Conservation (phyloP, 108 stramenopile species). For the Ochromonas danica region DNA sequence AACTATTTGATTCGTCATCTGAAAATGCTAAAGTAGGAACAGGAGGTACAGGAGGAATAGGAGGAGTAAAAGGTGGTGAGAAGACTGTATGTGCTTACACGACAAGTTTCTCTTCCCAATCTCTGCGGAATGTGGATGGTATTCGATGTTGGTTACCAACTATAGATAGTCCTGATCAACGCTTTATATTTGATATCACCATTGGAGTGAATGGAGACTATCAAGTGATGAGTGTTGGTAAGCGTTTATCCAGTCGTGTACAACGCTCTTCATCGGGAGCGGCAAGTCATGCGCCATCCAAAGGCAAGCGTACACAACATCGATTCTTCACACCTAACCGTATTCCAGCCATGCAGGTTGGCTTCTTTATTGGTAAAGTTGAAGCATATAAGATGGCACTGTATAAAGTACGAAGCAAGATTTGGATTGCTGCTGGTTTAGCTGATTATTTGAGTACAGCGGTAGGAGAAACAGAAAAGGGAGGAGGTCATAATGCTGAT, state of each 20-base stretch:
- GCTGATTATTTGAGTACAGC: not conserved
- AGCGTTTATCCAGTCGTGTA: not conserved
- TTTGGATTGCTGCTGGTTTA: constrained; percentile 11
- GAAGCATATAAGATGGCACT: constrained; percentile 25
- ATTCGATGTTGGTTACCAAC: constrained; percentile 20
- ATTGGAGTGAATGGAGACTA: not conserved
- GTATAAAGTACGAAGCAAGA: not conserved
- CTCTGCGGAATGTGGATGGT: constrained; percentile 20
- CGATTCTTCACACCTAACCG: constrained; percentile 22
- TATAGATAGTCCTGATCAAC: constrained; percentile 21
- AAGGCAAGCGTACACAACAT: too few relatives aligned
- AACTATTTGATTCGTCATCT: too few relatives aligned
- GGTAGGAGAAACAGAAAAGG: not conserved
- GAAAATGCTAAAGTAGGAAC: too few relatives aligned
- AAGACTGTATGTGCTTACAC: not conserved
- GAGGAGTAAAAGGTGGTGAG: too few relatives aligned
- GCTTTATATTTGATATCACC: constrained; percentile 25
- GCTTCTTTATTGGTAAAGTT: constrained; percentile 27
- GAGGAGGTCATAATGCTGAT: not conserved
- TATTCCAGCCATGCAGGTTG: constrained; percentile 4
- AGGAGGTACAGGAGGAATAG: too few relatives aligned
- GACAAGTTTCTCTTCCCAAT: not conserved
- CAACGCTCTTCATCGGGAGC: not conserved
- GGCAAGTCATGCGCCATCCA: not conserved
- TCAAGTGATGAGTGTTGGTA: not conserved